phyloP scores from a whole-genome alignment of 345 rosid species.

The Sonneratia alba region DNA sequence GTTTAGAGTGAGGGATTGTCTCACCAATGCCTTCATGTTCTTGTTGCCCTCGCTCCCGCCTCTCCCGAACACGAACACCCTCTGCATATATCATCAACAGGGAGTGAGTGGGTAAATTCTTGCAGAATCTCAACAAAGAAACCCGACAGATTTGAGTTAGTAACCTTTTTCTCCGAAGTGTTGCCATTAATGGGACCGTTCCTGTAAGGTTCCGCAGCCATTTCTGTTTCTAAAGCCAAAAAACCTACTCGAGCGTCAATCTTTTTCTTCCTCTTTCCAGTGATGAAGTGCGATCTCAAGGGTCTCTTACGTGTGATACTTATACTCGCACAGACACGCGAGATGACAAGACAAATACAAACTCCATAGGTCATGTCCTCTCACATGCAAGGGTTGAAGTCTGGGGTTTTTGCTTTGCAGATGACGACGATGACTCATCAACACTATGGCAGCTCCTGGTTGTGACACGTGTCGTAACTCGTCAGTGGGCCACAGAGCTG shows the following conservation, averaged over 20 bases:
- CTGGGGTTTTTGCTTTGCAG: too few species aligned
- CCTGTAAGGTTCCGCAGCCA: not conserved
- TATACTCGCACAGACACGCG: not conserved
- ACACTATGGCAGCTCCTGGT: too few species aligned
- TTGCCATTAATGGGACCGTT: not conserved
- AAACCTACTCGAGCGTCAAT: not conserved
- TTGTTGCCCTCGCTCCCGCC: conserved; percentile 92
- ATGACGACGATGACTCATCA: too few species aligned
- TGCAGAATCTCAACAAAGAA: not conserved
- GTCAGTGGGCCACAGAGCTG: too few species aligned
- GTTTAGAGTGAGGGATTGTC: conserved; percentile 5
- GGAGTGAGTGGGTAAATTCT: not conserved
- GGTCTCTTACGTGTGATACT: not conserved
- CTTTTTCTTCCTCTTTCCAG: not conserved
- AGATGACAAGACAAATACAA: too few species aligned
- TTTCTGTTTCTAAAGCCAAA: not conserved
- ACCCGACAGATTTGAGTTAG: not conserved
- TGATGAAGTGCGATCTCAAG: not conserved
- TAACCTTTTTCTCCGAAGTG: not conserved
- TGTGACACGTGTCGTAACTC: too few species aligned
- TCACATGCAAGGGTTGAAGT: too few species aligned
- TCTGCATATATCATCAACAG: conserved; percentile 22
- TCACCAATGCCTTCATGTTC: conserved; percentile 92
- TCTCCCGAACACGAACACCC: conserved; percentile 80
- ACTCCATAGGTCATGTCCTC: too few species aligned